A percentile compares a stretch with the other conserved stretches of the same genome.
These are phyloP conservation scores for Logfia minima DNA, from an alignment of 129 eudicot species.

Conservation along the genomic window DNA sequence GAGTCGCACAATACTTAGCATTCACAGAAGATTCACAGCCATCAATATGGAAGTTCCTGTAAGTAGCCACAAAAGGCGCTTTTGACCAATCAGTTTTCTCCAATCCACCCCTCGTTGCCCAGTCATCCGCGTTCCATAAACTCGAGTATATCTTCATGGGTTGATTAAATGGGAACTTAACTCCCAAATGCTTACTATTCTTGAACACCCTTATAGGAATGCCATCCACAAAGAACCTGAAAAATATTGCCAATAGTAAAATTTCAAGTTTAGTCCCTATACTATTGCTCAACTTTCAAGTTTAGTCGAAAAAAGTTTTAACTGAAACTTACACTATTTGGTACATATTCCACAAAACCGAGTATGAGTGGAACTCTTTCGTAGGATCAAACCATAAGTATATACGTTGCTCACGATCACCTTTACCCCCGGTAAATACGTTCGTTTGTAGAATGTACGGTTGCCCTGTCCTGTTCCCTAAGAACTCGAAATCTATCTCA, in stretches of 20 bases:
- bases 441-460: constrained; percentile 82
- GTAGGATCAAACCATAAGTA: constrained; percentile 83
- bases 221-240: constrained; percentile 61
- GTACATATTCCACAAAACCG: constrained; percentile 72
- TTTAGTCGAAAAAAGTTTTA: neutral
- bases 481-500: constrained; percentile 88
- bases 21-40: constrained; percentile 44
- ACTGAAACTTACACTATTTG: constrained; percentile 58
- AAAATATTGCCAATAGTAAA: neutral
- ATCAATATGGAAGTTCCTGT: constrained; percentile 50
- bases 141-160: constrained; percentile 66
- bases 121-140: constrained; percentile 62
- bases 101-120: constrained; percentile 68
- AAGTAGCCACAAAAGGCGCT: constrained; percentile 48
- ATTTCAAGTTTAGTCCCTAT: neutral
- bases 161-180: constrained; percentile 50
- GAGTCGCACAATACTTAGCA: constrained; percentile 47
- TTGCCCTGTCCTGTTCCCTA: constrained; percentile 71
- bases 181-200: constrained; percentile 57
- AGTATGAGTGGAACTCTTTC: constrained; percentile 62
- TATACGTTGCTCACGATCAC: constrained; percentile 77
- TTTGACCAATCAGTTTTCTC: constrained; percentile 68
- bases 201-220: constrained; percentile 65
- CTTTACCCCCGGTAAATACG: constrained; percentile 74
- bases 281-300: neutral